Base-by-base conservation (phyloP, 306 rosid genomes). In the Aeschynomene evenia region DNA sequence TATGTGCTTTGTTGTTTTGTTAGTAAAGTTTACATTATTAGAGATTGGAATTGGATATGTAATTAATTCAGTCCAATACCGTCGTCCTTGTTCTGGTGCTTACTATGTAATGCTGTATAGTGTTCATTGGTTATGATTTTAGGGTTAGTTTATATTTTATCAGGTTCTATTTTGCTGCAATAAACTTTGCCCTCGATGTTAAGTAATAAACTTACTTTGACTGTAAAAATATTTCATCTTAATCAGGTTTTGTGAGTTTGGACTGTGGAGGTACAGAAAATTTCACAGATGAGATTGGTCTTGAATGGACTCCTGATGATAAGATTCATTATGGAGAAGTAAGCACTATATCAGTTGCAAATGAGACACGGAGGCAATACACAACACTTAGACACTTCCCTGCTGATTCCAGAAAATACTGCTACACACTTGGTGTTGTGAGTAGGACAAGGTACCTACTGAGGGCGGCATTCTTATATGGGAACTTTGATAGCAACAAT, bases 391-490 rank as follows among this genome's bases (percentile, higher is more conserved):
- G 98, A 33, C 86, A 88, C 57, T 93, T 93, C 65, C 98, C 96
- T 52, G 97, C 94, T 14, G 97, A 93, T 86, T 71, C 84, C 8
- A 84, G 87, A 77, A 90, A 93, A 84, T 93, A 93, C 69, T 93
- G 98, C 71, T 93, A 93, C 88, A 58, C 83, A 0, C 82, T 93
- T 48, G 83, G 85, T 79, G 94, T 90, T 70, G 81, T 85, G 28
- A 82, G 90, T 76, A 85, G 98, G 84, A 90, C 97, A 14, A 83
- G 98, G 76, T 93, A 90, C 79, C 84, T 93, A 9, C 57, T 93
- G 50, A 83, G 98, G 81, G 94, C 96, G 11, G 70, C 89, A 19
- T 93, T 93, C 85, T 74, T 93, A 87, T 93, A 93, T 52, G 98
- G 98, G 5, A 88, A 93, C 90, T 93, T 86, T 62, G 98, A 93